Evolutionary conservation across 2,329 filamentous ascomycete species (phyloP).

Genomic region (Sordariomycetes sp.): DNA sequence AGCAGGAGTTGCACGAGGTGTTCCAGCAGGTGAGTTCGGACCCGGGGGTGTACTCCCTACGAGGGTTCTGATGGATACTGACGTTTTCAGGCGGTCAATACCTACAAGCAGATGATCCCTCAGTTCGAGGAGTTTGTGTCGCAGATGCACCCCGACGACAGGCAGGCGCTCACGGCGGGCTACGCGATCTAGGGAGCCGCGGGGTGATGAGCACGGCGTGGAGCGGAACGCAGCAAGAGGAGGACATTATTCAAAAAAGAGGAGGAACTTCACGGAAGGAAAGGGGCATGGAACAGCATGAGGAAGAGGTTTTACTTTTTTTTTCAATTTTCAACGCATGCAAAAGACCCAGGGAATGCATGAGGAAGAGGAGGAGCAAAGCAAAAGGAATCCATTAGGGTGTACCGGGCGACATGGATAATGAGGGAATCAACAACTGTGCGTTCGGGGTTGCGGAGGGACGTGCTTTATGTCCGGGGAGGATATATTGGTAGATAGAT

Average conservation of each 20-base stretch:
- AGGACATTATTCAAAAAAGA: not conserved
- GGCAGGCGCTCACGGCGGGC: conserved; percentile 33
- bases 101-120: conserved; percentile 49
- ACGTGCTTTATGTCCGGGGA: not conserved
- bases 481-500: not conserved
- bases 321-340: not conserved
- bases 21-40: conserved; percentile 60
- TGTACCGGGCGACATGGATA: not conserved
- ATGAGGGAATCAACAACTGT: not conserved
- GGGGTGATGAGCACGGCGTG: not conserved
- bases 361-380: conserved; percentile 3
- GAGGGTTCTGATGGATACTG: not conserved
- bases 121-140: conserved; percentile 44
- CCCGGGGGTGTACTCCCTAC: too few species aligned
- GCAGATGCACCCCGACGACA: conserved; percentile 38
- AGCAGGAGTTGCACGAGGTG: conserved; percentile 55
- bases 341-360: not conserved
- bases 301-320: conserved; percentile 5
- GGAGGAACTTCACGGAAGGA: not conserved
- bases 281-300: not conserved
- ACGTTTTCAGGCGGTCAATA: conserved; percentile 33
- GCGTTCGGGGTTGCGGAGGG: not conserved
- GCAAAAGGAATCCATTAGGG: not conserved
- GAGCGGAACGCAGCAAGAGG: not conserved
- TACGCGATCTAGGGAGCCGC: conserved; percentile 28